These are phyloP conservation scores for Penicillium brasilianum DNA, from an alignment of 2,329 filamentous ascomycete genomes.

Conservation along the genomic window DNA sequence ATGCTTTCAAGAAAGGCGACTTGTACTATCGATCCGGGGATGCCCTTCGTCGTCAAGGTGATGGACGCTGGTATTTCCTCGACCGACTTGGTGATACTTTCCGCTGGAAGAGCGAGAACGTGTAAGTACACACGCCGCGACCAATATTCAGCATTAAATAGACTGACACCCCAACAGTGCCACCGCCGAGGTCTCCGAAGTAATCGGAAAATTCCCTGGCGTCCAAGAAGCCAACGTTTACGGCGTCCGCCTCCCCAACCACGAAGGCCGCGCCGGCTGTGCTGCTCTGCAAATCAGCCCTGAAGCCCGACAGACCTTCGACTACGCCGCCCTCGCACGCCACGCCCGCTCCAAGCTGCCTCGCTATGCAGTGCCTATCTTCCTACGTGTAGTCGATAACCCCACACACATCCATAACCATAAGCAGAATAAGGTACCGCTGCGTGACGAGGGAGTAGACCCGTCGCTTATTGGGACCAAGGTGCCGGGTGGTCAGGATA, in stretches of 20 bases:
- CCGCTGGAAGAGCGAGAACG: constrained; percentile 74
- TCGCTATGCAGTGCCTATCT: constrained; percentile 75
- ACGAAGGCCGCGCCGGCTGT: constrained; percentile 72
- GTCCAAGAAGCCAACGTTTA: constrained; percentile 73
- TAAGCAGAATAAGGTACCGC: constrained; percentile 77
- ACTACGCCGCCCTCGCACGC: constrained; percentile 64
- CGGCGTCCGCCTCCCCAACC: constrained; percentile 67
- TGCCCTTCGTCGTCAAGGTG: constrained; percentile 63
- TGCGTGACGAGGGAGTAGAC: constrained; percentile 71
- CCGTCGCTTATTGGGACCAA: constrained; percentile 54
- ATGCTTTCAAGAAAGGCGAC: constrained; percentile 71
- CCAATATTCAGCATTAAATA: background rate
- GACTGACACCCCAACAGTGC: constrained; percentile 35
- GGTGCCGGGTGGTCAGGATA: constrained; percentile 48
- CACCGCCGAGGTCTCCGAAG: constrained; percentile 69
- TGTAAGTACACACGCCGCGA: constrained; percentile 43
- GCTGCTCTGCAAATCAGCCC: constrained; percentile 62
- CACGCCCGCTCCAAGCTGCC: constrained; percentile 67
- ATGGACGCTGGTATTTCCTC: constrained; percentile 72
- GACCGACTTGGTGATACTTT: constrained; percentile 76
- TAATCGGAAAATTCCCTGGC: constrained; percentile 63
- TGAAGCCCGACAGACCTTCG: constrained; percentile 55
- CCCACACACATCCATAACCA: constrained; percentile 64
- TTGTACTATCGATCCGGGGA: constrained; percentile 72
- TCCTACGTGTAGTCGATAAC: constrained; percentile 65